A percentile compares a stretch with the other conserved stretches of the same genome.
These are phyloP conservation scores for Prunus padus DNA, from an alignment of 306 rosid species.

Conservation along the genomic window DNA sequence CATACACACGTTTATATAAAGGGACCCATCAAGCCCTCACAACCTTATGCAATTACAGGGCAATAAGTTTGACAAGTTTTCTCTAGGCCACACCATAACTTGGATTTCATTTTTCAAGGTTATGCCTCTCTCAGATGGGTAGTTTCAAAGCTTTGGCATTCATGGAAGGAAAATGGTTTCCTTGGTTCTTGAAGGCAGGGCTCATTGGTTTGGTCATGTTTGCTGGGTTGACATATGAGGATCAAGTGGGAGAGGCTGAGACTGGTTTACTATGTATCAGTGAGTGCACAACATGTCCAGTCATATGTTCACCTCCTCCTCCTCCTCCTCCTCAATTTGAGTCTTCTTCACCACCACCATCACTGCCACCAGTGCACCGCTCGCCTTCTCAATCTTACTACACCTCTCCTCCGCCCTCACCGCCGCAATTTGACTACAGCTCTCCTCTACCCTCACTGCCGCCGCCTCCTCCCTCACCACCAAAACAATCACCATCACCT, in stretches of 20 bases:
- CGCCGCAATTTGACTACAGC: background rate
- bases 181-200: conserved; percentile 32
- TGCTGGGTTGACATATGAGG: conserved; percentile 27
- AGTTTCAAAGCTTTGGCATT: conserved; percentile 17
- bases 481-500: conserved; percentile 14
- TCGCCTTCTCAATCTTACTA: conserved; percentile 16
- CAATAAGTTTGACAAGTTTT: conserved; percentile 18
- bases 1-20: conserved; percentile 24
- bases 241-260: conserved; percentile 32
- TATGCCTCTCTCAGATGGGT: conserved; percentile 32
- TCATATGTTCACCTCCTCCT: conserved; percentile 72
- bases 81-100: conserved; percentile 7
- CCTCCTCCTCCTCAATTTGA: conserved; percentile 60
- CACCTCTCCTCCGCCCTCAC: conserved; percentile 16
- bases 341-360: conserved; percentile 22
- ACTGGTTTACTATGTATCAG: conserved; percentile 55
- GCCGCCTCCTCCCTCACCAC: conserved; percentile 17
- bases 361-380: conserved; percentile 24
- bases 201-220: conserved; percentile 38
- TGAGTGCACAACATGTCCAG: conserved; percentile 74
- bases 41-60: background rate
- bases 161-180: conserved; percentile 15
- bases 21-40: no score
- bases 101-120: conserved; percentile 3
- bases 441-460: background rate